Evolutionary conservation across 768 basidiomycete species (phyloP).

Genomic region (Lactarius hatsudake): DNA sequence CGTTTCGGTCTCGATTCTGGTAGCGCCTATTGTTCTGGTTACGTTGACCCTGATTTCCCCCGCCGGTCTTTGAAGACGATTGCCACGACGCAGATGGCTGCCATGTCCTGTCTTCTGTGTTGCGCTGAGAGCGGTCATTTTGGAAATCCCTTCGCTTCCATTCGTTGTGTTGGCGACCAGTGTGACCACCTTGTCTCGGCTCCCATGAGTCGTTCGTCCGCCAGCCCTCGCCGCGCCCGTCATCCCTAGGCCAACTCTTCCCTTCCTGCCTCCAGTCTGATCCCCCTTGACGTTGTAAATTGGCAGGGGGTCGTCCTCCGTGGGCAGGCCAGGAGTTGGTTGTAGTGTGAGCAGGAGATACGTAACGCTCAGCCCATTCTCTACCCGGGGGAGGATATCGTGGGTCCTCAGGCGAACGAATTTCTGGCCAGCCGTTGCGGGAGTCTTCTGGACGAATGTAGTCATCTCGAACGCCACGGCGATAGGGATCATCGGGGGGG

Average conservation of each 20-base stretch:
- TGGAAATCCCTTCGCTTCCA: slow-evolving; percentile 25
- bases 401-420: slow-evolving; percentile 19
- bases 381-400: slow-evolving; percentile 18
- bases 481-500: slow-evolving; percentile 44
- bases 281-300: slow-evolving; percentile 20
- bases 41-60: slow-evolving; percentile 37
- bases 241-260: slow-evolving; percentile 45
- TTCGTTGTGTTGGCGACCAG: slow-evolving; percentile 23
- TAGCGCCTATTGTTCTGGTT: slow-evolving; percentile 38
- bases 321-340: slow-evolving; percentile 19
- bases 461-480: slow-evolving; percentile 39
- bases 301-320: slow-evolving; percentile 13
- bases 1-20: slow-evolving; percentile 27
- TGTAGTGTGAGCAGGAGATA: slow-evolving; percentile 8
- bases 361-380: slow-evolving; percentile 23
- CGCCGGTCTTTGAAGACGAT: slow-evolving; percentile 35
- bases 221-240: slow-evolving; percentile 41
- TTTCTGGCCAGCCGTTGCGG: slow-evolving; percentile 20
- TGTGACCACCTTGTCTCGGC: slow-evolving; percentile 26
- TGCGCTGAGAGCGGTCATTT: slow-evolving; percentile 31
- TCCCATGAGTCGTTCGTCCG: slow-evolving; percentile 38
- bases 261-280: slow-evolving; percentile 29
- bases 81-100: slow-evolving; percentile 73
- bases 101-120: slow-evolving; percentile 59
- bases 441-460: slow-evolving; percentile 25